Evolutionary conservation across 768 basidiomycete genomes (phyloP).

Genomic region (Phlegmacium glaucopus): DNA sequence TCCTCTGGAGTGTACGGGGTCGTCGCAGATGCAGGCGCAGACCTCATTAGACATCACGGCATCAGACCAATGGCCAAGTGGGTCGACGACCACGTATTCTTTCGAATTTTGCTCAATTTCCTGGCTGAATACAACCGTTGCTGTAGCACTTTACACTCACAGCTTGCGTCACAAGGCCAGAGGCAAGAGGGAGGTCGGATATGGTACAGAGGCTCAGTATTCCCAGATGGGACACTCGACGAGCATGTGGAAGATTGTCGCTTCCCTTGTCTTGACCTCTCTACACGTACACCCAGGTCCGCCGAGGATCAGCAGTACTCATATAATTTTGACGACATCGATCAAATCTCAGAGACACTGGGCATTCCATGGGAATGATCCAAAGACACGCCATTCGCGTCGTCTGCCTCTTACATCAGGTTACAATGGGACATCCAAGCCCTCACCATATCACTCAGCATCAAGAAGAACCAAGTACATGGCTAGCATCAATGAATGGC

Average conservation of each 20-base stretch:
- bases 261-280: background rate
- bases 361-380: slow-evolving; percentile 20
- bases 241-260: background rate
- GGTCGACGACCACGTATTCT: slow-evolving; percentile 32
- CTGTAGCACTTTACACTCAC: slow-evolving; percentile 3
- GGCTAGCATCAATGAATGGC: slow-evolving; percentile 20
- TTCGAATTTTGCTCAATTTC: slow-evolving; percentile 17
- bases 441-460: background rate
- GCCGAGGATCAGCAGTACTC: slow-evolving; percentile 5
- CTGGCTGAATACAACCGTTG: slow-evolving; percentile 22
- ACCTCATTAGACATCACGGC: slow-evolving; percentile 20
- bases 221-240: slow-evolving; percentile 5
- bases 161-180: background rate
- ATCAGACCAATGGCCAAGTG: slow-evolving; percentile 28
- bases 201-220: slow-evolving; percentile 28
- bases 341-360: slow-evolving; percentile 20
- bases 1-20: slow-evolving; percentile 23
- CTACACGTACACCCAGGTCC: background rate
- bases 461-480: slow-evolving; percentile 12
- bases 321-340: slow-evolving; percentile 24
- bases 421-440: slow-evolving; percentile 9
- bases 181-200: slow-evolving; percentile 5
- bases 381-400: slow-evolving; percentile 13
- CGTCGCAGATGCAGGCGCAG: slow-evolving; percentile 16
- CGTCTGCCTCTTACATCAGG: slow-evolving; percentile 8